These are phyloP conservation scores for Prunus mume DNA, from an alignment of 306 rosid genomes.

Conservation along the genomic window DNA sequence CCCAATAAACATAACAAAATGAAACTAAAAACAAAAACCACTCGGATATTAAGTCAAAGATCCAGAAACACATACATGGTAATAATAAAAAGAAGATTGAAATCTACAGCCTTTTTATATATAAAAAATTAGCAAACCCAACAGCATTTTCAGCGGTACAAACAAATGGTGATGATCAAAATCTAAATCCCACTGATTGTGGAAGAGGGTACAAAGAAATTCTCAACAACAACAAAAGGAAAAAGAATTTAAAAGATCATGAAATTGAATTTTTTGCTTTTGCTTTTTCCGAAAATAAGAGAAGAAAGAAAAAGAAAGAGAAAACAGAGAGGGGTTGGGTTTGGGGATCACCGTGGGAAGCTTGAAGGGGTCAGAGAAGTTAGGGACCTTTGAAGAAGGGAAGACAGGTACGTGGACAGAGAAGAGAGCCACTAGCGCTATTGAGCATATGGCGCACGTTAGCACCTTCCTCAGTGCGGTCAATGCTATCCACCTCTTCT, in stretches of 20 bases:
- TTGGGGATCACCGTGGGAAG: constrained; percentile 54
- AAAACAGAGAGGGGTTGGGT: background rate
- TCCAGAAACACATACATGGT: background rate
- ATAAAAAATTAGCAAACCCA: background rate
- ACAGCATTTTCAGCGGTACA: background rate
- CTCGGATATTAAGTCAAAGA: constrained; percentile 5
- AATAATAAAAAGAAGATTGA: background rate
- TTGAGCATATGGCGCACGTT: constrained; percentile 52
- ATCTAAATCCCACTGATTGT: background rate
- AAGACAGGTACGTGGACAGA: constrained; percentile 57
- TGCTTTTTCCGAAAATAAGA: background rate
- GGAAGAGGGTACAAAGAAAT: background rate
- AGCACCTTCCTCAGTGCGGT: constrained; percentile 56
- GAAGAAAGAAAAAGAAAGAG: background rate
- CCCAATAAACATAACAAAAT: background rate
- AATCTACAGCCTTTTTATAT: background rate
- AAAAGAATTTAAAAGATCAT: background rate
- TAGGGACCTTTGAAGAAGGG: constrained; percentile 52
- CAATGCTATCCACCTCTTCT: constrained; percentile 45
- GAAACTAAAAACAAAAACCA: background rate
- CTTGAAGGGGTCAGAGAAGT: constrained; percentile 57
- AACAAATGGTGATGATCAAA: background rate
- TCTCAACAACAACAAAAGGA: background rate
- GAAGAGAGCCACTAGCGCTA: constrained; percentile 53
- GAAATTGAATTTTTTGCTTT: background rate